Evolutionary conservation across 345 rosid genomes (phyloP).

Genomic region (Odontarrhena argentea): DNA sequence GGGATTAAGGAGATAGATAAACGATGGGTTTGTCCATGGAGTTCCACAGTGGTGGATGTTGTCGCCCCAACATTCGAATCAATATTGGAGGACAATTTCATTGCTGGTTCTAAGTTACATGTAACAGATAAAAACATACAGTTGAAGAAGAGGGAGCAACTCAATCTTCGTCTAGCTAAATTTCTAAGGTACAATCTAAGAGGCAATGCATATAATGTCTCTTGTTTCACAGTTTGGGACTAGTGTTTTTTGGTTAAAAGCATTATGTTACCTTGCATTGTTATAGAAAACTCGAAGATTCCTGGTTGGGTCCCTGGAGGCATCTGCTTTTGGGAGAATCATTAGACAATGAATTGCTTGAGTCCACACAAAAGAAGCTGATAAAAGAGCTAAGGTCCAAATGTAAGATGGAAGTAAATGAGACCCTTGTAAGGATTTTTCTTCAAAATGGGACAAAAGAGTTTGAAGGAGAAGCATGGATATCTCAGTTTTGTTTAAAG

Average conservation of each 20-base stretch:
- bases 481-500: constrained; percentile 47
- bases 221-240: not conserved
- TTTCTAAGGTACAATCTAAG: constrained; percentile 51
- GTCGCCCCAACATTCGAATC: constrained; percentile 74
- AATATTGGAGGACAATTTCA: constrained; percentile 73
- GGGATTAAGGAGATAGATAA: too few species aligned
- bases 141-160: constrained; percentile 78
- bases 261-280: constrained; percentile 31
- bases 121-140: constrained; percentile 62
- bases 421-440: constrained; percentile 56
- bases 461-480: constrained; percentile 49
- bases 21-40: constrained; percentile 90
- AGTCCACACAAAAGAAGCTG: constrained; percentile 54
- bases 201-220: constrained; percentile 27
- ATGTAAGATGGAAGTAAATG: constrained; percentile 69
- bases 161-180: constrained; percentile 68
- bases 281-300: constrained; percentile 71
- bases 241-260: constrained; percentile 23
- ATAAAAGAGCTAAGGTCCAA: constrained; percentile 62
- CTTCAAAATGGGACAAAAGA: constrained; percentile 53
- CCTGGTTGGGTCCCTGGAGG: constrained; percentile 91
- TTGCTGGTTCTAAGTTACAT: constrained; percentile 45
- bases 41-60: constrained; percentile 62
- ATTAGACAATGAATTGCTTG: constrained; percentile 46
- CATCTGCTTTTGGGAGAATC: constrained; percentile 67